Conservation (phyloP, 306 rosid genomes). For the Ziziphus jujuba region DNA sequence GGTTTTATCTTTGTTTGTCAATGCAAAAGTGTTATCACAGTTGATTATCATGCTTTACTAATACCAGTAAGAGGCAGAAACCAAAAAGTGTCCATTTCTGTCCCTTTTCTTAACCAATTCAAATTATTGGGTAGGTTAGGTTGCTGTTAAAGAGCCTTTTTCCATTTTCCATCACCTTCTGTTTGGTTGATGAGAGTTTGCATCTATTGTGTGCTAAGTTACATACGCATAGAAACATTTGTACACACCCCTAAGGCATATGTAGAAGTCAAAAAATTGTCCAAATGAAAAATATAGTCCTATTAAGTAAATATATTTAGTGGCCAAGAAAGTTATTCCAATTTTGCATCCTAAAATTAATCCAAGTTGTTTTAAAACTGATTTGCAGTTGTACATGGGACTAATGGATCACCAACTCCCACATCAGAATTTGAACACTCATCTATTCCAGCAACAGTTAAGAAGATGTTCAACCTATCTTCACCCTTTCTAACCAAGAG, state of each 20-base stretch:
- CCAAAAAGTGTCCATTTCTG: neutral
- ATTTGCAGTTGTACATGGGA: constrained; percentile 82
- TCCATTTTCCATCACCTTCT: neutral
- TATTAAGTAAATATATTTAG: too few species aligned
- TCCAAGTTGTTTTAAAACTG: neutral
- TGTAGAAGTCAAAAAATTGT: too few species aligned
- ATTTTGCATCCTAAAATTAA: too few species aligned
- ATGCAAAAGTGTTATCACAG: constrained; percentile 6
- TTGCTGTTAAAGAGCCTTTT: neutral
- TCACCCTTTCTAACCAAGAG: constrained; percentile 71
- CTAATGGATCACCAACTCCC: constrained; percentile 70
- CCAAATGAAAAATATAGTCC: too few species aligned
- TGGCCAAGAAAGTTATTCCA: too few species aligned
- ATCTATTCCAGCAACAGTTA: constrained; percentile 82
- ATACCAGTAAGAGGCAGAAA: neutral
- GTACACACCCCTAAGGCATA: too few species aligned
- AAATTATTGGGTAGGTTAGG: constrained; percentile 5
- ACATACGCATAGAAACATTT: too few species aligned
- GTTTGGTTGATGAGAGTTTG: neutral
- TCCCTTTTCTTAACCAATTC: neutral
- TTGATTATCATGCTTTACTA: constrained; percentile 11
- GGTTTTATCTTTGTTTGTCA: constrained; percentile 12
- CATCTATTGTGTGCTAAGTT: too few species aligned
- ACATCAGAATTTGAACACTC: constrained; percentile 88
- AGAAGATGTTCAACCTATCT: constrained; percentile 72